Base-by-base conservation (phyloP, 2,329 filamentous ascomycete species). In the Alternaria hordeiaustralica region DNA sequence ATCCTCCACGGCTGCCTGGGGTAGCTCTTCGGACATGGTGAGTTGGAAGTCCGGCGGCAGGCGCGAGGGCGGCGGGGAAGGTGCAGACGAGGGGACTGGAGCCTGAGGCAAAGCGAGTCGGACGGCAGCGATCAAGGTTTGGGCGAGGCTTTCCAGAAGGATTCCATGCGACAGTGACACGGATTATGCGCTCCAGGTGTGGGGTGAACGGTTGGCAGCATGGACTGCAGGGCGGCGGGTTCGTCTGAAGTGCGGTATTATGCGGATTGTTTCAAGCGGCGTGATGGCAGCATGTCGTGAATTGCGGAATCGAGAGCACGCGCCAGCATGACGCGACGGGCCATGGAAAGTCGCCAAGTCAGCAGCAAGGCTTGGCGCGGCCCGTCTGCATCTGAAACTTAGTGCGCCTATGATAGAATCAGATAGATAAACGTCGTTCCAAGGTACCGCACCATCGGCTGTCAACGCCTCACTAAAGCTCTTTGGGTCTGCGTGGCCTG, bases 221-320 rank as follows among this genome's bases (percentile, higher is more conserved):
- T 43, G 55, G 43, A 33, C 58, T 60, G 61, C 54, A 33, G 66
- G 41, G n/a, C 20, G 51, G 10, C 30, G n/a, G 58, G 25, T 43
- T 55, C 30, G 50, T 51, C 44, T 26, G 53, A 41, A 61, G 12
- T 60, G 62, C 41, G 60, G 45, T 45, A 57, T 67, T 64, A 68
- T 71, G 68, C 67, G 59, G 67, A 44, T 67, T 65, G 73, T 77
- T 76, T 77, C 74, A 74, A 46, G 68, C 59, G 62, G 61, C 64
- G 63, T 63, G 43, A 41, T n/a, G 33, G 9, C n/a, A 12, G 20
- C 9, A 30, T 28, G 25, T 28, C 20, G 50, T 18, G 20, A 26
- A 15, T 15, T 30, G 28, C 46, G 28, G 18, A 26, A 21, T 44
- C 46, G 43, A 51, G 64, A 62, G 55, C 53, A 61, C 62, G 49